Percentiles rank a stretch among this genome's conserved stretches.
phyloP scores from a whole-genome alignment of 805 yeast species.

The Metschnikowia matae region DNA sequence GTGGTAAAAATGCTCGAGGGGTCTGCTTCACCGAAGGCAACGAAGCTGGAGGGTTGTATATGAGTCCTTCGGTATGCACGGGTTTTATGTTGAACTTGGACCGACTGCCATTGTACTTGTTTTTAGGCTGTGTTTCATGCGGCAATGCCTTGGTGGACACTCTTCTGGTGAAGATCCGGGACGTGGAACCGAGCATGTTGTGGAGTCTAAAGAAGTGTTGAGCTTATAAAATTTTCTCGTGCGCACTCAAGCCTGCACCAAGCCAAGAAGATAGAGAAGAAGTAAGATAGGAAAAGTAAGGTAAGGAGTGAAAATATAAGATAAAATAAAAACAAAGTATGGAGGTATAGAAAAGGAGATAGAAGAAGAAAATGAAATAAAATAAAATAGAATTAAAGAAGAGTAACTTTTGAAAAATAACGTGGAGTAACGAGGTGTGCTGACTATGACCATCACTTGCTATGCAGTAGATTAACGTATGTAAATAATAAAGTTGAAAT shows the following conservation, averaged over 20 bases:
- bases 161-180: conserved; percentile 12
- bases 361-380: too few species aligned
- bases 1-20: conserved; percentile 67
- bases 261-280: background rate
- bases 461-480: too few species aligned
- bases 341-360: too few species aligned
- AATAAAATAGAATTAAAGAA: too few species aligned
- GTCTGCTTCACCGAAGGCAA: conserved; percentile 51
- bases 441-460: too few species aligned
- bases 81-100: conserved; percentile 66
- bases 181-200: conserved; percentile 7
- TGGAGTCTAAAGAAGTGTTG: background rate
- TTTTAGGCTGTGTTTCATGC: conserved; percentile 40
- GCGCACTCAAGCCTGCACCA: background rate
- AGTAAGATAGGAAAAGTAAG: too few species aligned
- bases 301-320: too few species aligned
- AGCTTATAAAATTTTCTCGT: conserved; percentile 2
- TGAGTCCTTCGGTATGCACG: conserved; percentile 56
- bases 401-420: too few species aligned
- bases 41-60: conserved; percentile 58
- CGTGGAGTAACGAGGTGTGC: too few species aligned
- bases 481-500: too few species aligned
- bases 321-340: too few species aligned
- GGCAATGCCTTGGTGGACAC: conserved; percentile 25
- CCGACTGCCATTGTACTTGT: conserved; percentile 55